Base-by-base conservation (phyloP, 2,329 filamentous ascomycete genomes). In the Ophiostoma sp. region DNA sequence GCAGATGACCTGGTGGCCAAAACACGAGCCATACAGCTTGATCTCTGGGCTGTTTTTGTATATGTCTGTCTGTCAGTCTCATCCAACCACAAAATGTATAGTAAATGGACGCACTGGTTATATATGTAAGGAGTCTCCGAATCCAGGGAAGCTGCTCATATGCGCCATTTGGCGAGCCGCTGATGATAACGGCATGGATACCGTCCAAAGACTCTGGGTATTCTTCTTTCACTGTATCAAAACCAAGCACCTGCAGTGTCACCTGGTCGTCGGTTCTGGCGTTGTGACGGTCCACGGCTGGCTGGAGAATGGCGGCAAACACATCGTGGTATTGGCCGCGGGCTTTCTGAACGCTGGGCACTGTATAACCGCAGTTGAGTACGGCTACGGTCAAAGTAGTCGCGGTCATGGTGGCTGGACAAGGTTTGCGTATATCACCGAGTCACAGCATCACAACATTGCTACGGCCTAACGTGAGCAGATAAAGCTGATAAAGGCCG, bases 21-120 rank as follows among this genome's bases (percentile, higher is more conserved):
- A 81, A 68, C 79, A 81, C 40, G 77, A 79, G 0, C 79, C 79
- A 66, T 81, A 80, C 5, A 81, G 76, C 67, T 76, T 79, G 62
- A 81, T 70, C 0, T 67, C 69, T 0, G 74, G 69, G 67, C 72
- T 68, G 1, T 71, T 68, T 1, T 66, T 66, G 66, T 79, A 81
- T 0, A 76, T 66, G 5, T 65, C 58, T 62, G 14, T 9, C 36
- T 41, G 14, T 62, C 16, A 62, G 58, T 55, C 14, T n/a, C 4
- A n/a, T n/a, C 3, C 7, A 41, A 18, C 14, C 27, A 41, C 6
- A 40, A 5, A 12, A 5, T 5, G 3, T 38, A 14, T 14, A 7
- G 12, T 7, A 27, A 27, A 27, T 27, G 27, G 12, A 62, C 58
- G 6, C 1, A 62, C 68, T 55, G 55, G 49, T 49, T 5, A 79